A percentile compares a stretch with the other conserved stretches of the same genome.
These are phyloP conservation scores for Dentipellis fragilis DNA, from an alignment of 768 basidiomycete species.

Conservation along the genomic window DNA sequence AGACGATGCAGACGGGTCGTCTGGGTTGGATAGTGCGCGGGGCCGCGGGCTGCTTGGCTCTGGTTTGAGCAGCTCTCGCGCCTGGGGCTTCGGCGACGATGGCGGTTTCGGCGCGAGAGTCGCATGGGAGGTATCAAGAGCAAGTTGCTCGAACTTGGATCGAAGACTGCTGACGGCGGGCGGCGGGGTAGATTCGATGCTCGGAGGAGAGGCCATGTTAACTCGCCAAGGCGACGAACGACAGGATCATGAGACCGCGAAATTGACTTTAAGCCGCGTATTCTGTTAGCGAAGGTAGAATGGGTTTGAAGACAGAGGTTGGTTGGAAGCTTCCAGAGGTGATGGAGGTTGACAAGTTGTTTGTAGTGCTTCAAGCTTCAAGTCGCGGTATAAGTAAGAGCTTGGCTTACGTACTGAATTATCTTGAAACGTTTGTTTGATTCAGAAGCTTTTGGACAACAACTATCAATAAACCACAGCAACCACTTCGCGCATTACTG, in stretches of 20 bases:
- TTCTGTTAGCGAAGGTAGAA: too few relatives aligned
- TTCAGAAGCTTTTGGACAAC: too few relatives aligned
- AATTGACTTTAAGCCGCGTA: too few relatives aligned
- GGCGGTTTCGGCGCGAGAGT: not conserved
- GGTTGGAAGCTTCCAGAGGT: not conserved
- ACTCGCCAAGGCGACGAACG: not conserved
- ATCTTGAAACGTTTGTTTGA: too few relatives aligned
- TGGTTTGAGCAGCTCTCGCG: not conserved
- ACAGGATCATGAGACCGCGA: too few relatives aligned
- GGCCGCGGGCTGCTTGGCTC: not conserved
- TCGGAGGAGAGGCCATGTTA: not conserved
- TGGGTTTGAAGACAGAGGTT: too few relatives aligned
- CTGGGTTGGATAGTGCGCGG: not conserved
- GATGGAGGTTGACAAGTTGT: not conserved
- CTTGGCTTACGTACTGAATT: too few relatives aligned
- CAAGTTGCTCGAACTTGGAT: slow-evolving; percentile 63
- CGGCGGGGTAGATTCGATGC: slow-evolving; percentile 22
- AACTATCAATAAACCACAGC: too few relatives aligned
- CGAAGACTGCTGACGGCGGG: slow-evolving; percentile 62
- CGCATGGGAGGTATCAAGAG: slow-evolving; percentile 27
- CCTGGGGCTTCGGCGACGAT: too few relatives aligned
- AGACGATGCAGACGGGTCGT: not conserved
- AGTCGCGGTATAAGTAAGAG: not conserved
- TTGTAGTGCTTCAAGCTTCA: not conserved
- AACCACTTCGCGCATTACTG: not conserved